Conservation (phyloP, 2,329 filamentous ascomycete species). For the Calonectria henricotiae region DNA sequence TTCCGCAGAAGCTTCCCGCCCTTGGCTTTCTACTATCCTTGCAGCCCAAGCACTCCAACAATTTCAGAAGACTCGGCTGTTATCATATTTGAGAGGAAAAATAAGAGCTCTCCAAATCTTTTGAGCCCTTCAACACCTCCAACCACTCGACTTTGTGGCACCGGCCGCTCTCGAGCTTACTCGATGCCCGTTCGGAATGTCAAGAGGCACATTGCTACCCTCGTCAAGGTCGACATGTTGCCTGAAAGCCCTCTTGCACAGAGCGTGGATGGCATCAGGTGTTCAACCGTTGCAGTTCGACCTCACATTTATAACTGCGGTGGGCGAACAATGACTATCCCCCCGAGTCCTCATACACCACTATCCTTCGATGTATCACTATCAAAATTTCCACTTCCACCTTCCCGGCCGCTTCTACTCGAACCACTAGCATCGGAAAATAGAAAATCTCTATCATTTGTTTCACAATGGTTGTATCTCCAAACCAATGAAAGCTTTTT, state of each 20-base stretch:
- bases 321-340: neutral
- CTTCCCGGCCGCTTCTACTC: neutral
- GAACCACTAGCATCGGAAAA: neutral
- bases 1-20: neutral
- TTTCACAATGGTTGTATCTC: slow-evolving; percentile 4
- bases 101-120: too few species aligned
- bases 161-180: neutral
- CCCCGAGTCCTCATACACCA: slow-evolving; percentile 8
- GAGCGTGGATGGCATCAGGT: neutral
- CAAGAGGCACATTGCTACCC: neutral
- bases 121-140: too few species aligned
- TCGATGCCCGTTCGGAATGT: neutral
- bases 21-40: neutral
- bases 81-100: too few species aligned
- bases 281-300: neutral
- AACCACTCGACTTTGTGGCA: neutral
- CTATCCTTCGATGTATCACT: slow-evolving; percentile 16
- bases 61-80: neutral
- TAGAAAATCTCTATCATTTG: slow-evolving; percentile 16
- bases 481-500: slow-evolving; percentile 18
- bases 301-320: neutral
- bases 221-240: neutral
- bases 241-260: neutral
- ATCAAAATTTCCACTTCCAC: slow-evolving; percentile 16
- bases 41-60: neutral